These are phyloP conservation scores for Arabidopsis thaliana DNA, from an alignment of 345 rosid genomes.

Conservation along the genomic window TAIR10.1 NC_003070.9:2109001-2109500, in stretches of 20 bases:
- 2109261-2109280: conserved; percentile 53
- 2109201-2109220: conserved; percentile 70
- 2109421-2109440: conserved; percentile 70
- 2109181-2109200: conserved; percentile 64
- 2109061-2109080: conserved; percentile 57
- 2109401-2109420: conserved; percentile 80
- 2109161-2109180: conserved; percentile 53
- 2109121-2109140: conserved; percentile 63
- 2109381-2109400: conserved; percentile 91
- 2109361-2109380: conserved; percentile 55
- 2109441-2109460: conserved; percentile 90
- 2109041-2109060: conserved; percentile 47
- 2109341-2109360: conserved; percentile 61
- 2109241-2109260: conserved; percentile 48
- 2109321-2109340: conserved; percentile 44
- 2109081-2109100: conserved; percentile 51
- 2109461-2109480: conserved; percentile 81
- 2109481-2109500: conserved; percentile 87
- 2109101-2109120: conserved; percentile 58
- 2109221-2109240: conserved; percentile 78
- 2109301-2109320: conserved; percentile 44
- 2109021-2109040: conserved; percentile 26
- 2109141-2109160: conserved; percentile 45
- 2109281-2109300: conserved; percentile 50
- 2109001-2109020: conserved; percentile 6